Conservation (phyloP, 2,329 filamentous ascomycete genomes). For the Colletotrichum godetiae region DNA sequence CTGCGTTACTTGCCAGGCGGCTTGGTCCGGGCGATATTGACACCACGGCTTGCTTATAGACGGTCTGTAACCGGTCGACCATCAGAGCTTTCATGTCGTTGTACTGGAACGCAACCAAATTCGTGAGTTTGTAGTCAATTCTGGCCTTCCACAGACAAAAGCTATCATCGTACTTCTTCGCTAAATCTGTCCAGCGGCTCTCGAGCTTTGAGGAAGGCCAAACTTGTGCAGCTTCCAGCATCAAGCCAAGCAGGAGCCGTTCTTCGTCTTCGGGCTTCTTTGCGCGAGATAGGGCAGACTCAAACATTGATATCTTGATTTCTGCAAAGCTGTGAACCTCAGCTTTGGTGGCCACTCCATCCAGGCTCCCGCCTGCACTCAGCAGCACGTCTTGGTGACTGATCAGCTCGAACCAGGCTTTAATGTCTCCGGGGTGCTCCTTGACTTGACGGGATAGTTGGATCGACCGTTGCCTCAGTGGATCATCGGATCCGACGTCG, state of each 20-base stretch:
- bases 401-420: conserved; percentile 83
- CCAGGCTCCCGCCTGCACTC: conserved; percentile 55
- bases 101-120: conserved; percentile 74
- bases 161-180: conserved; percentile 65
- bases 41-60: conserved; percentile 15
- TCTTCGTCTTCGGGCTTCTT: conserved; percentile 60
- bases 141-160: conserved; percentile 79
- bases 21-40: conserved; percentile 24
- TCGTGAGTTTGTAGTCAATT: conserved; percentile 78
- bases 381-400: conserved; percentile 80
- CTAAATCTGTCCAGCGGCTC: conserved; percentile 45
- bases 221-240: conserved; percentile 78
- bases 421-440: conserved; percentile 72
- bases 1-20: background rate
- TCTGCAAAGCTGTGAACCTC: conserved; percentile 79
- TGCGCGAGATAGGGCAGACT: conserved; percentile 76
- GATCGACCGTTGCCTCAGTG: conserved; percentile 65
- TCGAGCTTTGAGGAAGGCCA: conserved; percentile 63
- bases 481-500: conserved; percentile 50
- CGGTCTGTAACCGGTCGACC: conserved; percentile 57
- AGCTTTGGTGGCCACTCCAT: conserved; percentile 62
- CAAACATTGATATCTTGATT: conserved; percentile 82
- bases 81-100: conserved; percentile 72
- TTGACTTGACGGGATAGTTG: conserved; percentile 74
- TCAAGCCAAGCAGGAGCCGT: conserved; percentile 72